These are phyloP conservation scores for Phoma sp. DNA, from an alignment of 2,329 filamentous ascomycete species.

Conservation along the genomic window DNA sequence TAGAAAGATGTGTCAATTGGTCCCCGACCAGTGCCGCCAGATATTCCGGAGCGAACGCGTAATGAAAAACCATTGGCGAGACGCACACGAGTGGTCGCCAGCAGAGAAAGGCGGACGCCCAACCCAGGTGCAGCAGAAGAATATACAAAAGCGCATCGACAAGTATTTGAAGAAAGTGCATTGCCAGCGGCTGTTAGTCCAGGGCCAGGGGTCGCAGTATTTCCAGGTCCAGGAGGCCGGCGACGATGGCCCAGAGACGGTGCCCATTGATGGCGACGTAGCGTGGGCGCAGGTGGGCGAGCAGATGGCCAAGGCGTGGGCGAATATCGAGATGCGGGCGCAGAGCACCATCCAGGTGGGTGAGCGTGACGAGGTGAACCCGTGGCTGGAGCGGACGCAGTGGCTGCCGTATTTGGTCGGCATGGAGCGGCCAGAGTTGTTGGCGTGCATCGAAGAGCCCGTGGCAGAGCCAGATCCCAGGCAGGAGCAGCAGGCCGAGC, in stretches of 20 bases:
- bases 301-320: background rate
- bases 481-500: background rate
- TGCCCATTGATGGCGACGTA: too few relatives aligned
- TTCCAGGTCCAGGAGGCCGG: too few relatives aligned
- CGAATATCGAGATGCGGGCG: too few relatives aligned
- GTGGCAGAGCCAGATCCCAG: background rate
- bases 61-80: constrained; percentile 12
- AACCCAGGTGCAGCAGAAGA: constrained; percentile 2
- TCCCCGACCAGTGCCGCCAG: background rate
- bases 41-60: background rate
- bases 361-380: too few relatives aligned
- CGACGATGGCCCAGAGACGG: too few relatives aligned
- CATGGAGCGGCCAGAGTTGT: background rate
- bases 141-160: constrained; percentile 2
- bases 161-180: constrained; percentile 1
- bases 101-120: too few relatives aligned
- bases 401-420: background rate
- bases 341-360: too few relatives aligned
- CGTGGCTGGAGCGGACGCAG: background rate
- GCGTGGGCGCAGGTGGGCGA: too few relatives aligned
- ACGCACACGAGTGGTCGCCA: background rate
- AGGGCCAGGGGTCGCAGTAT: too few relatives aligned
- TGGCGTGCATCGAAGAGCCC: too few relatives aligned
- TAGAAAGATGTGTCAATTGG: constrained; percentile 1
- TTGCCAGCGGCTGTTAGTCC: too few relatives aligned